These are phyloP conservation scores for Cymbidium sinense DNA, from an alignment of 106 monocot species.

Conservation along the genomic window DNA sequence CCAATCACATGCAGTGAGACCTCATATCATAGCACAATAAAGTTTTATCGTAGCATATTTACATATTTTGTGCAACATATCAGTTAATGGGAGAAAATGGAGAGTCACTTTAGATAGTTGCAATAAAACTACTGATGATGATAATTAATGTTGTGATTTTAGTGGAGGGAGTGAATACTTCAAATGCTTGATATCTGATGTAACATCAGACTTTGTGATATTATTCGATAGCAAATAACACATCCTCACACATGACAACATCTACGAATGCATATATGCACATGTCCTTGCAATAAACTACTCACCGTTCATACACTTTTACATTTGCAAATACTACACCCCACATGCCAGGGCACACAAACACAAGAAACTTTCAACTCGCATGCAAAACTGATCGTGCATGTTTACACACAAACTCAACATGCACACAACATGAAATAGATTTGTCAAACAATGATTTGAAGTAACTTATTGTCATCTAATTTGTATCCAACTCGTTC, in stretches of 20 bases:
- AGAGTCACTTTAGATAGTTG: too few species aligned
- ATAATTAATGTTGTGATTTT: background rate
- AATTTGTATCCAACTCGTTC: background rate
- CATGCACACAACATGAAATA: background rate
- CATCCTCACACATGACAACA: too few species aligned
- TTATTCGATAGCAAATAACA: background rate
- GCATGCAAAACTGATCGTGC: background rate
- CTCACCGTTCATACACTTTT: too few species aligned
- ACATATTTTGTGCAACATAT: background rate
- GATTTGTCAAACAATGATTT: background rate
- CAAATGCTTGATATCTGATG: background rate
- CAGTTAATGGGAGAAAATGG: background rate
- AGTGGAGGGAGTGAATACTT: background rate
- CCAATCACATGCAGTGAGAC: background rate
- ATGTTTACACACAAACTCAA: background rate
- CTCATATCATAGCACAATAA: background rate
- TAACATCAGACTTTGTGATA: background rate
- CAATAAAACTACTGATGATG: background rate
- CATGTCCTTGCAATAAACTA: background rate
- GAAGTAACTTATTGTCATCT: background rate
- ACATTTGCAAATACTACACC: too few species aligned
- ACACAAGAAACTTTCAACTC: background rate
- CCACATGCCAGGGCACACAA: too few species aligned
- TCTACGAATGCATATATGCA: background rate
- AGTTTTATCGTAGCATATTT: background rate